Conservation (phyloP, 257 asterid genomes). For the Petrea volubilis region DNA sequence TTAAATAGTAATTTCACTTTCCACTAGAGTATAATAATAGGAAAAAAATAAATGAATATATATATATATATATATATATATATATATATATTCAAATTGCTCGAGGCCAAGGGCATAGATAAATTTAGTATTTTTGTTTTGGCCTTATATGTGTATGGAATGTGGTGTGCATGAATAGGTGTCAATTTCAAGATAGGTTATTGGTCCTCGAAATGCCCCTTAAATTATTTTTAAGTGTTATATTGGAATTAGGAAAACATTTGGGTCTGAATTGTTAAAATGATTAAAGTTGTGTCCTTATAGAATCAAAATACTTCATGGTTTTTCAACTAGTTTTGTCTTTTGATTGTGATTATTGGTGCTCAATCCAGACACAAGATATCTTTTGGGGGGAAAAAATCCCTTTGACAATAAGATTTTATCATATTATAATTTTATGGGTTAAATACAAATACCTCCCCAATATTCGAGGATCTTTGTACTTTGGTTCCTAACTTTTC, state of each 20-base stretch:
- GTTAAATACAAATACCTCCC: no score
- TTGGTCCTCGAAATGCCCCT: background rate
- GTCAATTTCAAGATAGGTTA: background rate
- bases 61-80: background rate
- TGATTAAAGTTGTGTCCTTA: no score
- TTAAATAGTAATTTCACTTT: background rate
- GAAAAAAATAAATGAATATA: background rate
- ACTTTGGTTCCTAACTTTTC: no score
- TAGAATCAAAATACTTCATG: no score
- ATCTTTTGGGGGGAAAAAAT: no score
- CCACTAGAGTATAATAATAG: background rate
- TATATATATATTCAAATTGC: constrained; percentile 6
- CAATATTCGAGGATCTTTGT: no score
- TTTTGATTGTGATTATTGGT: no score
- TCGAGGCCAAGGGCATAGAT: background rate
- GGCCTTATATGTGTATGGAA: background rate
- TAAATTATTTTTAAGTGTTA: background rate
- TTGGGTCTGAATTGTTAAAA: background rate
- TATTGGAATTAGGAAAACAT: background rate
- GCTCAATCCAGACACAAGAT: no score
- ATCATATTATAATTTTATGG: no score
- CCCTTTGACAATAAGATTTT: no score
- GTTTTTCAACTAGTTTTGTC: no score
- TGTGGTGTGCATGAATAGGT: background rate
- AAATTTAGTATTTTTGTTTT: background rate